Base-by-base conservation (phyloP, 2,329 filamentous ascomycete species). In the Fusarium citri region DNA sequence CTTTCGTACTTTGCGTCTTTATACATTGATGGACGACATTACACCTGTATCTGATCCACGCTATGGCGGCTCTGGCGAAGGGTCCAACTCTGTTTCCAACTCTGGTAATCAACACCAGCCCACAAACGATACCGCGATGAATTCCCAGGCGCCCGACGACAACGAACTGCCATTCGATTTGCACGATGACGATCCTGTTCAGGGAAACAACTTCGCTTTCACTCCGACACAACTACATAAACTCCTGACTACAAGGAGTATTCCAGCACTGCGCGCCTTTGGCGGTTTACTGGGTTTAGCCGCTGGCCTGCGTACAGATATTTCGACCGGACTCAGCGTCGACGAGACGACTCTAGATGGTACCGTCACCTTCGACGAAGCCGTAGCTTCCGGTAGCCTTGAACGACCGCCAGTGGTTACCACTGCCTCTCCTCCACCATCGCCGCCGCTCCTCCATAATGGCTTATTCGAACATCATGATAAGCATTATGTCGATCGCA, bases 201-300 rank as follows among this genome's bases (percentile, higher is more conserved):
- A 74, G 14, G 69, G 70, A 58, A 86, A 85, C 71, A 81, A 79
- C 9, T 88, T 88, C 64, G 86, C 85, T 15, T 88, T 88, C 62
- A 82, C 83, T 1, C 84, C 86, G 3, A 81, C 81, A 6, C 86
- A 88, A 59, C 78, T 88, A 5, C 84, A 85, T 74, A 86, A 85
- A 60, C 81, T 88, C 31, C 73, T 87, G 30, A 84, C 83, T n/a
- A 81, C 84, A 25, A 84, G 85, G 55, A 85, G 79, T 20, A 77
- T 86, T 9, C 61, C 80, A 11, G 85, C 83, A 14, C 83, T 86
- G 37, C 80, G 82, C 50, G 84, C 83, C 18, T 80, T 88, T 64
- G 86, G 86, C n/a, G 86, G 86, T 18, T 73, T 88, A 15, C 72
- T 77, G 11, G 87, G 86, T n/a, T 80, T 88, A 20, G 84, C 84